Percentiles rank a stretch among this genome's conserved stretches.
phyloP scores from a whole-genome alignment of 164 flowering plant species.

The Vitis labrusca region DNA sequence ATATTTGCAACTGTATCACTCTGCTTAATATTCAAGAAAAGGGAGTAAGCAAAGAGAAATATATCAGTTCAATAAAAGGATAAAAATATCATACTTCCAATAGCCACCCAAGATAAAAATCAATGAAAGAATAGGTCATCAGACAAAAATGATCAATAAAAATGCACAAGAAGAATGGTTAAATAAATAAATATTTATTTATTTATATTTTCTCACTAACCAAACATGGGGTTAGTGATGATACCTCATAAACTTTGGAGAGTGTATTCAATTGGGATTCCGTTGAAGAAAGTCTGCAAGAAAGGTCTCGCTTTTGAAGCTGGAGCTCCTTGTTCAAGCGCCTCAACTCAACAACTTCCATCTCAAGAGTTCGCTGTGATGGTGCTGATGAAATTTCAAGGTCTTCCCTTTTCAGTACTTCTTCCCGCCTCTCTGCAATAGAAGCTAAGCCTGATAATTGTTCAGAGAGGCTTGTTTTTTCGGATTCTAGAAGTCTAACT shows the following conservation, averaged over 20 bases:
- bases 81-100: background rate
- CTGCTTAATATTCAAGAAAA: slow-evolving; percentile 28
- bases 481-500: slow-evolving; percentile 49
- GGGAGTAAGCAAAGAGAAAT: background rate
- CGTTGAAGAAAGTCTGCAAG: slow-evolving; percentile 56
- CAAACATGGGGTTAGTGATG: background rate
- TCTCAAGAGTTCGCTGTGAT: slow-evolving; percentile 34
- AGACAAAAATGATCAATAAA: background rate
- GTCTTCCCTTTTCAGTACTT: slow-evolving; percentile 16
- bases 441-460: slow-evolving; percentile 36
- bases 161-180: background rate
- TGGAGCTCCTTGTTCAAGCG: slow-evolving; percentile 84
- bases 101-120: no score
- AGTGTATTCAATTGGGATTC: slow-evolving; percentile 57
- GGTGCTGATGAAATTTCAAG: slow-evolving; percentile 8
- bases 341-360: slow-evolving; percentile 81
- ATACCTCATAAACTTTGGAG: slow-evolving; percentile 63
- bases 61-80: background rate
- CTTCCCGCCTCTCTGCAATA: slow-evolving; percentile 25
- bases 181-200: background rate
- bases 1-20: slow-evolving; percentile 63
- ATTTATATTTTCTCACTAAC: background rate
- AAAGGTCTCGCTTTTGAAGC: slow-evolving; percentile 70
- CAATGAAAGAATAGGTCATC: no score
- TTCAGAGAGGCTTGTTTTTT: slow-evolving; percentile 43